Base-by-base conservation (phyloP, 306 rosid species). In the Dalbergia cultrata region DNA sequence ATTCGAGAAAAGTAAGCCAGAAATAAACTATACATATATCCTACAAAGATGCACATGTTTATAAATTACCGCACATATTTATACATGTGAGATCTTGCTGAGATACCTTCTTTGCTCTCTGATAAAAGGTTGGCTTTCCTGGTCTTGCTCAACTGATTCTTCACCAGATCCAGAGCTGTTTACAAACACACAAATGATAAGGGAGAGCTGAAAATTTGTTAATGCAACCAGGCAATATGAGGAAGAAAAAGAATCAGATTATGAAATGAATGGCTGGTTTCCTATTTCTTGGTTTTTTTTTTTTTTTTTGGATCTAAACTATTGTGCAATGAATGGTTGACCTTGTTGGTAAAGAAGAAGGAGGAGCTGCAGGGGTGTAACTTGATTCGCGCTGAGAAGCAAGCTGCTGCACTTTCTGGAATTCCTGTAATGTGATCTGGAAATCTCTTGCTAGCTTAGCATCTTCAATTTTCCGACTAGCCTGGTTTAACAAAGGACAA, bases 381-480 rank as follows among this genome's bases (percentile, higher is more conserved):
- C 87, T 76, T 5, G 91, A 89, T 79, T 90, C 97, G 4, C 95
- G 91, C 87, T 90, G 89, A 37, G 93, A 89, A 75, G 95, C 91
- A 85, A 92, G 92, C 58, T 88, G 93, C 68, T 89, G 95, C 60
- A 85, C 89, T 82, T 81, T 92, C 89, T 92, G 97, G 59, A 90
- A 92, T 57, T 92, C 92, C 88, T 89, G 92, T 71, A 92, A 84
- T 18, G 87, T 85, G 41, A 88, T 89, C 79, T 92, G 95, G 72
- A 92, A 92, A 87, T 92, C 97, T 86, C 82, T 92, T 19, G 92
- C 97, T 22, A 92, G 86, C 83, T 90, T 92, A 37, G 95, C 97
- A 88, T 92, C 92, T 81, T 88, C 92, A 59, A 92, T 67, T 81
- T 86, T 87, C 90, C 86, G 85, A 77, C 70, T 84, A 14, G 91